Evolutionary conservation across 2,329 filamentous ascomycete genomes (phyloP), one percentile per base, ranked within the genome.

Genomic region (Pseudonectria foliicola): DNA sequence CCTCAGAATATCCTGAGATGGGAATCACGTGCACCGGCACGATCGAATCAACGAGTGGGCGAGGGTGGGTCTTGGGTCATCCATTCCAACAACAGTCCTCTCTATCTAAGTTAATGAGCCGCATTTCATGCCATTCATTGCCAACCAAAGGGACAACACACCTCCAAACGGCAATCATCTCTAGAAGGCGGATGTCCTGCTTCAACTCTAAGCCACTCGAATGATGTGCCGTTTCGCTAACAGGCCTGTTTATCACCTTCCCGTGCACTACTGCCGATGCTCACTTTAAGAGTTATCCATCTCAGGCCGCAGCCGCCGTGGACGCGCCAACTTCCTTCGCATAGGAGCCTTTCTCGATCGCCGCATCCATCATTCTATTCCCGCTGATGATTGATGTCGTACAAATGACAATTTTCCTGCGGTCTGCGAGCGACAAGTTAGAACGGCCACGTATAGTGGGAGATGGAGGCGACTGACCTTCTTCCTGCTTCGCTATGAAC

Each of bases 381-480:
- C 93, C 92, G 63, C 79, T 94, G 40, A 96, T 78, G 27, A 98
- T 82, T 35, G 85, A 85, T 12, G 92, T 98, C 32, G 92, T 90
- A 59, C 86, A 93, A 54, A 98, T 89, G 31, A 98, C 71, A 49
- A 98, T 82, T 54, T 85, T 85, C 57, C 85, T 80, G 48, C 82
- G 80, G 33, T 73, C 81, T 81, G 54, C 25, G 8, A 26, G 6
- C 23, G 29, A 18, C 31, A 29, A 10, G 37, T 50, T 40, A 51
- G 47, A 32, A 18, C 21, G 21, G 23, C 25, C 32, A 16, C 11
- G 15, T 16, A 18, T 21, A 21, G n/a, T 35, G 28, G 28, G 25
- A 33, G 13, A 36, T 12, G 23, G 27, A 14, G 23, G 5, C n/a
- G 25, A 53, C 67, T 48, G 55, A 79, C 77, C 73, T 69, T 85